phyloP scores from a whole-genome alignment of 495 filamentous ascomycete species.

The Aspergillus kassunensis region DNA sequence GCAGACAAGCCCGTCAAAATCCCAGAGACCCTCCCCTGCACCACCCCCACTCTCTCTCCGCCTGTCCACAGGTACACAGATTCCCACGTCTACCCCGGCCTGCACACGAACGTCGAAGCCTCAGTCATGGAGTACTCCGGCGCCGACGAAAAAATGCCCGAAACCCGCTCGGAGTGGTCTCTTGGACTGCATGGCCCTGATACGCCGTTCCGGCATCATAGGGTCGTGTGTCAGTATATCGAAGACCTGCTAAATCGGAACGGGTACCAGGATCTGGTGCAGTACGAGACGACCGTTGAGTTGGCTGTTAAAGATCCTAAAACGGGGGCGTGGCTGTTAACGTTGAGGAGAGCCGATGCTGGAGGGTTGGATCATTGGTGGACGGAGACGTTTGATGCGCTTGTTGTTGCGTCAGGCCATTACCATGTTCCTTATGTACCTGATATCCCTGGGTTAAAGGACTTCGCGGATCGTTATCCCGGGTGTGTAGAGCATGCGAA shows the following conservation, averaged over 20 bases:
- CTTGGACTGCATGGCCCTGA: constrained; percentile 32
- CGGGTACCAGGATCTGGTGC: constrained; percentile 32
- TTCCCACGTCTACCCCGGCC: constrained; percentile 34
- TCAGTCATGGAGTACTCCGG: constrained; percentile 39
- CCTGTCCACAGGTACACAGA: constrained; percentile 48
- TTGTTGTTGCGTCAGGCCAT: constrained; percentile 78
- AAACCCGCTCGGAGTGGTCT: constrained; percentile 31
- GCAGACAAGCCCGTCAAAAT: constrained; percentile 47
- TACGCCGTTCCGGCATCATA: constrained; percentile 38
- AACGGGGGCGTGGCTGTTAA: constrained; percentile 32
- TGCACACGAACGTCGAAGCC: constrained; percentile 41
- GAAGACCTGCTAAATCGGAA: constrained; percentile 35
- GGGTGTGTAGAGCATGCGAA: constrained; percentile 38
- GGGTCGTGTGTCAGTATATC: constrained; percentile 36
- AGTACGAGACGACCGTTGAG: constrained; percentile 43
- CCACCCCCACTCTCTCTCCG: constrained; percentile 40
- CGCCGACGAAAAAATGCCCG: constrained; percentile 35
- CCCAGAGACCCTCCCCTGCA: constrained; percentile 40
- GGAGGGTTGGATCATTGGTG: constrained; percentile 39
- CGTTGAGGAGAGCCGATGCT: constrained; percentile 29
- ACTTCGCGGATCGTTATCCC: constrained; percentile 31
- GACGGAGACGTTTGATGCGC: constrained; percentile 57
- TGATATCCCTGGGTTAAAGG: constrained; percentile 41
- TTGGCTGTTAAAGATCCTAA: constrained; percentile 28
- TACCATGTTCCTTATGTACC: constrained; percentile 73